Evolutionary conservation across 257 asterid genomes (phyloP), one percentile per base, ranked within the genome.

Genomic region (Solanum appendiculatum): DNA sequence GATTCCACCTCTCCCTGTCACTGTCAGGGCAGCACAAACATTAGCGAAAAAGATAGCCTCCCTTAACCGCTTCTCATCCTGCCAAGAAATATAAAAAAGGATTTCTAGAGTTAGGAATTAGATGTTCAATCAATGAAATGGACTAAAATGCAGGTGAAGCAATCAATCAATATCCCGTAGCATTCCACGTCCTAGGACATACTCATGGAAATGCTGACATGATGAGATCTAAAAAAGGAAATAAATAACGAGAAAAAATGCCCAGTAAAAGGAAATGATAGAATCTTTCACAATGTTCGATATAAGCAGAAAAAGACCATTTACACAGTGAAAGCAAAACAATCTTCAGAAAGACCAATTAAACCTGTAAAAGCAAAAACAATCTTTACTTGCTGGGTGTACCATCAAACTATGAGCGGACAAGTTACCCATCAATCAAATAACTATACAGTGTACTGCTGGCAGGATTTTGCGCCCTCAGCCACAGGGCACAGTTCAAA

Each of bases 21-120:
- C 98, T 0, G 99, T 94, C 81, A 97, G 90, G 86, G 98, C 99
- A n/a, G 98, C 99, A 75, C 99, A 94, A 44, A 95, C 98, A 88
- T 96, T 94, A 3, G 99, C 98, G 70, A 95, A 97, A 70, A 87
- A 74, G 29, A 96, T 92, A 82, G 97, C 96, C 86, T 92, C 94
- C 83, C 94, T 93, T 90, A 95, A 82, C 58, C 88, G 89, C 82
- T 82, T 78, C 91, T 95, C 99, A 9, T 96, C 97, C 99, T 96
- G 92, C 89, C 86, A 81, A 74, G 20, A 29, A 37, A 48, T 48
- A 78, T 15, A 46, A 42, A 29, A 31, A 31, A 31, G 11, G 68
- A 74, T 74, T 51, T 86, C 88, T 25, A 74, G 21, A 86, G 83
- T 51, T 54, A 51, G 12, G 84, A 73, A 39, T 33, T 25, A 4